Evolutionary conservation across 2,329 filamentous ascomycete species (phyloP), one percentile per base, ranked within the genome.

Genomic region (Drechslerella dactyloides): DNA sequence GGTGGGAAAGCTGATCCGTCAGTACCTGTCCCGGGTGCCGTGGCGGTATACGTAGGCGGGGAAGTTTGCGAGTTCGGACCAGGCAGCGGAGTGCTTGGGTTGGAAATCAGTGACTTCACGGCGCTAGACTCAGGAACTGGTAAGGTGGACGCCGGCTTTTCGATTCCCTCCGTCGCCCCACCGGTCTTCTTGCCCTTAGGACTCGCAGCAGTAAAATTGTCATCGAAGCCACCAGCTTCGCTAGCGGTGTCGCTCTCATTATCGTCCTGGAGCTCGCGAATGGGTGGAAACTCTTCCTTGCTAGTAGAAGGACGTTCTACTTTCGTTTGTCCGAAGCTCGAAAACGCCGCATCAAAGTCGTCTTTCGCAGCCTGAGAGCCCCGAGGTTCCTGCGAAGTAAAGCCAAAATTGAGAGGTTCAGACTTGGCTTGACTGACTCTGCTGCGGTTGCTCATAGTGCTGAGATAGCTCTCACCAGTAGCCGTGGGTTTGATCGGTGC

Each of bases 281-380:
- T 96, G 0, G 93, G 94, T 33, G 94, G 94, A 78, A 97, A 97
- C 78, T 97, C 94, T 21, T 86, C 84, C 77, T 87, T 85, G 76
- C 90, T 89, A 46, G 79, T 81, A 61, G 80, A 82, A 1, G 84
- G 78, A 19, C 82, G 78, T 80, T 76, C 85, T 85, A 75, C 13
- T 74, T 76, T 72, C 83, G 84, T 53, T 83, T 81, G 53, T 44
- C 83, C 83, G 76, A 94, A 93, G 64, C 87, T 88, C 48, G 89
- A 90, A 81, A 96, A 96, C 1, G 91, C 91, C 72, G 88, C 87
- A 77, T 96, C 91, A 75, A 96, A 94, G 76, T 94, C 91, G 55
- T 90, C 87, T 81, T 91, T 91, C 44, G 87, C 79, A 23, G 80
- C 79, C 46, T 77, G 77, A 33, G 81, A 66, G 52, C 75, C 64